Conservation (phyloP, 306 rosid species). For the Hippophae gyantsensis region DNA sequence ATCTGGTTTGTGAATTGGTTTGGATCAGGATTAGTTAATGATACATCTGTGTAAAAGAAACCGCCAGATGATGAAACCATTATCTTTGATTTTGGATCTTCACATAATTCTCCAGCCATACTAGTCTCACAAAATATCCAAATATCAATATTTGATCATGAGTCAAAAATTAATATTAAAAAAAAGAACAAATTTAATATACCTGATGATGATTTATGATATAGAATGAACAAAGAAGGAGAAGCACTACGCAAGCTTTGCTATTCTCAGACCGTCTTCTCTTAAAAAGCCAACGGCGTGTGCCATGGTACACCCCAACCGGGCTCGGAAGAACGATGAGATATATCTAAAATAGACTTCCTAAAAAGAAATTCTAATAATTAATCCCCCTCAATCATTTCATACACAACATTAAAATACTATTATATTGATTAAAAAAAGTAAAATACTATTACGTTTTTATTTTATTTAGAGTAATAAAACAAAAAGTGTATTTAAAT, state of each 20-base stretch:
- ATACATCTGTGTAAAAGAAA: constrained; percentile 45
- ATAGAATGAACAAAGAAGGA: constrained; percentile 1
- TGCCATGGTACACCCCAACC: constrained; percentile 39
- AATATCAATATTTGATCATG: too few species aligned
- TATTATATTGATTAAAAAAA: too few species aligned
- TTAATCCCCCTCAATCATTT: constrained; percentile 49
- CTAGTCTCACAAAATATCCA: too few species aligned
- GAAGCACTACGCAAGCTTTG: constrained; percentile 8
- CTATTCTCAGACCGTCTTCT: constrained; percentile 31
- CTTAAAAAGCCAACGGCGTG: constrained; percentile 36
- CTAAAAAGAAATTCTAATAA: constrained; percentile 16
- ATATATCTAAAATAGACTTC: constrained; percentile 62
- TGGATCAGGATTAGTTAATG: constrained; percentile 29
- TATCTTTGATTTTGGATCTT: constrained; percentile 33
- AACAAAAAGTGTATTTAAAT: not conserved
- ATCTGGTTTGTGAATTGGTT: constrained; percentile 53
- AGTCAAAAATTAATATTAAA: too few species aligned
- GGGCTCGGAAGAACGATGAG: constrained; percentile 38
- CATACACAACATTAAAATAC: constrained; percentile 20
- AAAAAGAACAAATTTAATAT: too few species aligned
- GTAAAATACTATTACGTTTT: not conserved
- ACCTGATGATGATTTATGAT: constrained; percentile 3
- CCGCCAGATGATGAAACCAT: constrained; percentile 36
- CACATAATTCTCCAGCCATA: constrained; percentile 50
- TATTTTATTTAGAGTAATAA: not conserved